Evolutionary conservation across 2,329 filamentous ascomycete species (phyloP), one percentile per base, ranked within the genome.

Genomic region (Orbilia brochopaga): DNA sequence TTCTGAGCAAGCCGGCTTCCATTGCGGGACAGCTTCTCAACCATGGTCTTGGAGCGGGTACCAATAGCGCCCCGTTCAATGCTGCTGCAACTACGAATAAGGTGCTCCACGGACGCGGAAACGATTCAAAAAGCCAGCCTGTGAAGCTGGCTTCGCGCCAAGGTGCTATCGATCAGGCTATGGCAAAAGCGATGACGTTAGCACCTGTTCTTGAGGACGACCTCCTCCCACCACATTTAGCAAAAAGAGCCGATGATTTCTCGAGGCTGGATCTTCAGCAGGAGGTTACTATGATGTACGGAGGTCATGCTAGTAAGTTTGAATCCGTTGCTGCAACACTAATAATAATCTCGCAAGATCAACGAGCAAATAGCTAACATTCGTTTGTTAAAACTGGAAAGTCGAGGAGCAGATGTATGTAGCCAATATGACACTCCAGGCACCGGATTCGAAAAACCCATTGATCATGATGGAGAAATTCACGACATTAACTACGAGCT

Each of bases 401-500:
- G 15, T 53, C 53, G 35, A 75, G 69, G 23, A 74, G 73, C 59
- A 70, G 35, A 60, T 78, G 3, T 69, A 78, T 15, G 67, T 79
- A 4, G 78, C 78, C 55, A 77, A 79, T 51, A 78, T 79, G 76
- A 79, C 77, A 0, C 73, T 79, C 8, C 75, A 77, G 56, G 77
- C 78, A 4, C 76, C 76, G 3, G 55, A 75, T 30, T 54, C 59
- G 17, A 76, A 77, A 1, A 66, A 78, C 3, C 76, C 75, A 15
- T 75, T 79, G 17, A 74, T 79, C 7, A 75, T 77, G 73, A 78
- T 79, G 76, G 78, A 79, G 62, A 73, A 74, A 2, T 78, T 79
- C 51, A 77, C 78, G 17, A 72, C 62, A 0, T 66, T 79, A 19
- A 78, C 77, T 1, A 70, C 69, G 8, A 54, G 73, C 1, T 76